These are phyloP conservation scores for Talaromyces amestolkiae DNA, from an alignment of 2,329 filamentous ascomycete genomes.

Conservation along the genomic window DNA sequence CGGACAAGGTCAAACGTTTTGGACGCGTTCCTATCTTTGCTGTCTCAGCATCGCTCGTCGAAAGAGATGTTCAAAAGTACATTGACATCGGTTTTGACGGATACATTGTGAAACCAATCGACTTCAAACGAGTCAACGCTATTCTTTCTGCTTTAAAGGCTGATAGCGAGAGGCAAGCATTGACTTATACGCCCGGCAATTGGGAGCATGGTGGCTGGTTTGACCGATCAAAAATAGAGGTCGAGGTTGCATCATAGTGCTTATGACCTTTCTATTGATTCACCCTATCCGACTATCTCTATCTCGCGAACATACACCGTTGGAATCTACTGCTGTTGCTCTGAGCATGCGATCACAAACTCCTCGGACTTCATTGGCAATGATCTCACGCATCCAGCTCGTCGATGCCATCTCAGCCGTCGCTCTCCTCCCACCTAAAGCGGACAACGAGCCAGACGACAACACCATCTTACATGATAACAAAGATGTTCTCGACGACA, in stretches of 20 bases:
- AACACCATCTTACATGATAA: not conserved
- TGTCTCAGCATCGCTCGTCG: constrained; percentile 77
- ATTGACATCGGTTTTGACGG: constrained; percentile 79
- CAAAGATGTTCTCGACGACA: not conserved
- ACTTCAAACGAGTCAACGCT: constrained; percentile 70
- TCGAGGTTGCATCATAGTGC: not conserved
- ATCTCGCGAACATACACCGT: not conserved
- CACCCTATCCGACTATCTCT: not conserved
- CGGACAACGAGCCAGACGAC: not conserved
- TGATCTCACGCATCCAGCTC: not conserved
- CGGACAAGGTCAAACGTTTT: constrained; percentile 58
- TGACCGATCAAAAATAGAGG: constrained; percentile 23
- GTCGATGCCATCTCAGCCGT: not conserved
- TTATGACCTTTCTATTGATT: not conserved
- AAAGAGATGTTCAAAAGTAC: constrained; percentile 67
- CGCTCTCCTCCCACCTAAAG: not conserved
- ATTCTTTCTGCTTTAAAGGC: constrained; percentile 69
- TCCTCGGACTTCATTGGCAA: not conserved
- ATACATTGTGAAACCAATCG: constrained; percentile 86
- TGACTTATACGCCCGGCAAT: constrained; percentile 66
- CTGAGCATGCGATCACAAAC: not conserved
- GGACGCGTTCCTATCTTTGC: constrained; percentile 77
- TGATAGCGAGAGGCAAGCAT: constrained; percentile 55
- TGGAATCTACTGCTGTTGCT: not conserved
- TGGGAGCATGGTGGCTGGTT: constrained; percentile 94